These are phyloP conservation scores for Salix brachista DNA, from an alignment of 345 rosid species.

Conservation along the genomic window DNA sequence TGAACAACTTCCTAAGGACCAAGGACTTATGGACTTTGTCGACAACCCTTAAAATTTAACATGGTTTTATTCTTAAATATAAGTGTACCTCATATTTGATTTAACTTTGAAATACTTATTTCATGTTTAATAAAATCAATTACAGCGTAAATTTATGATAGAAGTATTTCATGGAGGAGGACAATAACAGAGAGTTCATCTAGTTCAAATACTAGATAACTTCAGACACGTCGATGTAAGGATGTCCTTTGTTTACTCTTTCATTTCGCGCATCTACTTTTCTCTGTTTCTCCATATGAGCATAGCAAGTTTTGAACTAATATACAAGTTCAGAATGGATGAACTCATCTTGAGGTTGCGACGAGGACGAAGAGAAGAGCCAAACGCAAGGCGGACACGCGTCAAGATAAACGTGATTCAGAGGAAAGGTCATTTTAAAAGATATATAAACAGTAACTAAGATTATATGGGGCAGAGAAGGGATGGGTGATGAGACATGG, in stretches of 20 bases:
- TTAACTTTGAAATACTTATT: too few relatives aligned
- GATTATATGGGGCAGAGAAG: not conserved
- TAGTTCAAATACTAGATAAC: too few relatives aligned
- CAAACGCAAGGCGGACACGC: slow-evolving; percentile 34
- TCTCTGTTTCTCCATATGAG: not conserved
- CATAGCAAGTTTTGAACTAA: not conserved
- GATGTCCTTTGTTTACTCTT: too few relatives aligned
- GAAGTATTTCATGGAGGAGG: too few relatives aligned
- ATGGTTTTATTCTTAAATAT: too few relatives aligned
- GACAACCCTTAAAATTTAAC: too few relatives aligned
- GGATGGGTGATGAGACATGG: not conserved
- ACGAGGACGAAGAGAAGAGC: not conserved
- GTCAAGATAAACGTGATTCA: slow-evolving; percentile 14
- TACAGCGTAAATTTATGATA: too few relatives aligned
- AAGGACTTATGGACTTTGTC: too few relatives aligned
- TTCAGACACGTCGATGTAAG: too few relatives aligned
- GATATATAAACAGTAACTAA: not conserved
- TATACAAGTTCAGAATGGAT: not conserved
- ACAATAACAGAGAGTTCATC: too few relatives aligned
- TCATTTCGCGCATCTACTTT: not conserved
- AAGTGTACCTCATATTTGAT: too few relatives aligned
- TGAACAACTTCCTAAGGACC: not conserved
- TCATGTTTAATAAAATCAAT: too few relatives aligned
- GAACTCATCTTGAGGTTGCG: not conserved
- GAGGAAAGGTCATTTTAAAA: slow-evolving; percentile 38